A percentile compares a stretch with the other conserved stretches of the same genome.
These are phyloP conservation scores for Aquilaria agallochum DNA, from an alignment of 441 rosid genomes.

Conservation along the genomic window DNA sequence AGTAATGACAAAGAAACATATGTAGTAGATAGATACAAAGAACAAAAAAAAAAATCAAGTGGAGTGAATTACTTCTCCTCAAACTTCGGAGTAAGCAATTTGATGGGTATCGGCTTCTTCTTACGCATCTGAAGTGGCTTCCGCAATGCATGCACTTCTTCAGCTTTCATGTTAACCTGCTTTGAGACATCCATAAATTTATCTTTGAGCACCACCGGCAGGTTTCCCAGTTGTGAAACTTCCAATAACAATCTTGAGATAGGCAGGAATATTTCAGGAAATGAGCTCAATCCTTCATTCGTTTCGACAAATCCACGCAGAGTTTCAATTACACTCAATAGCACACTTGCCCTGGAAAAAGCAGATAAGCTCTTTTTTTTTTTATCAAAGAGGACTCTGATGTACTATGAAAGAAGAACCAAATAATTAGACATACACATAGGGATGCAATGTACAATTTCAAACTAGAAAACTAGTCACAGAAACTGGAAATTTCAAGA, in stretches of 20 bases:
- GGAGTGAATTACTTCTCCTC: conserved; percentile 63
- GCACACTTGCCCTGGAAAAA: conserved; percentile 55
- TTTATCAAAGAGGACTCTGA: no score
- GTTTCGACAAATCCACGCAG: conserved; percentile 52
- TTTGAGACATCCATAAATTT: conserved; percentile 46
- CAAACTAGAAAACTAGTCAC: no score
- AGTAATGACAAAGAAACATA: no score
- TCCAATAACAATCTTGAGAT: conserved; percentile 46
- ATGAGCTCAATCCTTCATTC: conserved; percentile 54
- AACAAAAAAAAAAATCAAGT: neutral
- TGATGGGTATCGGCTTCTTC: conserved; percentile 75
- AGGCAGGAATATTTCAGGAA: conserved; percentile 71
- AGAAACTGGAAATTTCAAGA: no score
- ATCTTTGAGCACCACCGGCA: conserved; percentile 47
- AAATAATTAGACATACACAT: no score
- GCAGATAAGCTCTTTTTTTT: no score
- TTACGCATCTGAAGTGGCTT: conserved; percentile 72
- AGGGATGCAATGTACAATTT: no score
- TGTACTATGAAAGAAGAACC: no score
- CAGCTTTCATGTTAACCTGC: conserved; percentile 51
- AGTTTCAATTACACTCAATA: conserved; percentile 53
- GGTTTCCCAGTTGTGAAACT: conserved; percentile 45
- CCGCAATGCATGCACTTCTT: conserved; percentile 39
- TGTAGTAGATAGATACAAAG: neutral
- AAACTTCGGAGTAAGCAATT: conserved; percentile 67